phyloP scores from a whole-genome alignment of 805 yeast species.

The Hagleromyces aurorensis region DNA sequence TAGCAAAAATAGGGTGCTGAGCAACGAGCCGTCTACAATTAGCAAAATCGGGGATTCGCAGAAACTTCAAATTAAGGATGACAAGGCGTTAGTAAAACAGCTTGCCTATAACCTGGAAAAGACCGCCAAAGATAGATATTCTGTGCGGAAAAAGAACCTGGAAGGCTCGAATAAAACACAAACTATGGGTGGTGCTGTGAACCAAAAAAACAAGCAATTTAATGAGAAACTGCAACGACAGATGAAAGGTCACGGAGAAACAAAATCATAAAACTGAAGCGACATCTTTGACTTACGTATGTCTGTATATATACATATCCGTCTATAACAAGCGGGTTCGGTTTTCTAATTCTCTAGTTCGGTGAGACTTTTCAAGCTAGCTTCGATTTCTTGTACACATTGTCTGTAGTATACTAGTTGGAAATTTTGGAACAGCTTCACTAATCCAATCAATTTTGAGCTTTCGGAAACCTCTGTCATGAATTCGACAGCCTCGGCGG shows the following conservation, averaged over 20 bases:
- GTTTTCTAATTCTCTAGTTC: constrained; percentile 17
- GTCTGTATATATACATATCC: neutral
- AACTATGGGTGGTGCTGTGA: constrained; percentile 18
- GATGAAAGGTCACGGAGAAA: constrained; percentile 5
- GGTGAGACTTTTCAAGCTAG: constrained; percentile 36
- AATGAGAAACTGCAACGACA: constrained; percentile 24
- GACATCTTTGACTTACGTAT: no score
- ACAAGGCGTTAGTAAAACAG: constrained; percentile 11
- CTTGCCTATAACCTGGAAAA: constrained; percentile 18
- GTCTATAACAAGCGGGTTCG: constrained; percentile 4
- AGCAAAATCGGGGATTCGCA: constrained; percentile 9
- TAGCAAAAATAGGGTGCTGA: neutral
- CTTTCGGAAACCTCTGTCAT: constrained; percentile 70
- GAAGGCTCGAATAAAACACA: constrained; percentile 5
- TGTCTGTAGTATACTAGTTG: constrained; percentile 58
- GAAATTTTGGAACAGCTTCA: constrained; percentile 59
- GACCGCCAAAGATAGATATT: constrained; percentile 16
- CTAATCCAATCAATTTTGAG: constrained; percentile 50
- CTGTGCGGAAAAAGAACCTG: constrained; percentile 13
- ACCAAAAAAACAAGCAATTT: constrained; percentile 28
- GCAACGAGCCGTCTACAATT: constrained; percentile 1
- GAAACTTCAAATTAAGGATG: constrained; percentile 14
- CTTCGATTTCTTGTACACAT: constrained; percentile 42
- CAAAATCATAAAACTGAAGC: constrained; percentile 1
- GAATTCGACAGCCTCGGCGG: constrained; percentile 68